These are phyloP conservation scores for Phaeophleospora eucalypticola DNA, from an alignment of 2,329 filamentous ascomycete genomes.

Conservation along the genomic window DNA sequence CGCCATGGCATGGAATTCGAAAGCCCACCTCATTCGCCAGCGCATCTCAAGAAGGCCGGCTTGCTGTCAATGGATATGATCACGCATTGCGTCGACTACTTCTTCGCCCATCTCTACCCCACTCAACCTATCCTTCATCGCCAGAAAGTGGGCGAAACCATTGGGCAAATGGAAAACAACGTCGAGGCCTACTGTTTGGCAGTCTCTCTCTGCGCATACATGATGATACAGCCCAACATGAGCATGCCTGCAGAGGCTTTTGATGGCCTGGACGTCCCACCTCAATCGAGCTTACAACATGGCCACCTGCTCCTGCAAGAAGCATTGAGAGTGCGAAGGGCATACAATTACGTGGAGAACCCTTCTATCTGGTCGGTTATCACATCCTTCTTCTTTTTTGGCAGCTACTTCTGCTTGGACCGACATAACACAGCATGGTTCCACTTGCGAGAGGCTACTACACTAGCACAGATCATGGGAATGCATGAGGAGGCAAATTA, in stretches of 20 bases:
- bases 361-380: conserved; percentile 54
- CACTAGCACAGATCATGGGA: conserved; percentile 55
- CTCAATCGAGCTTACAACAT: conserved; percentile 41
- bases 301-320: conserved; percentile 58
- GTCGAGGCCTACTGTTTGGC: conserved; percentile 58
- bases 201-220: conserved; percentile 48
- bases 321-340: conserved; percentile 53
- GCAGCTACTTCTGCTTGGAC: conserved; percentile 59
- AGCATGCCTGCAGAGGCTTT: conserved; percentile 38
- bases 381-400: conserved; percentile 60
- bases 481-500: conserved; percentile 58
- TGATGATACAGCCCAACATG: conserved; percentile 49
- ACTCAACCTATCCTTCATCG: conserved; percentile 59
- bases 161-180: conserved; percentile 49
- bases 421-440: conserved; percentile 60
- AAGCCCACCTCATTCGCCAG: conserved; percentile 37
- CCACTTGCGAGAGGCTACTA: conserved; percentile 58
- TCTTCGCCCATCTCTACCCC: conserved; percentile 60
- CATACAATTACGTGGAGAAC: conserved; percentile 56
- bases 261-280: conserved; percentile 48
- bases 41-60: conserved; percentile 45
- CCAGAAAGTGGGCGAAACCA: conserved; percentile 48
- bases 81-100: conserved; percentile 55
- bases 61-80: conserved; percentile 50
- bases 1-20: conserved; percentile 38